Base-by-base conservation (phyloP, 345 rosid genomes). In the Bruguiera sexangula region DNA sequence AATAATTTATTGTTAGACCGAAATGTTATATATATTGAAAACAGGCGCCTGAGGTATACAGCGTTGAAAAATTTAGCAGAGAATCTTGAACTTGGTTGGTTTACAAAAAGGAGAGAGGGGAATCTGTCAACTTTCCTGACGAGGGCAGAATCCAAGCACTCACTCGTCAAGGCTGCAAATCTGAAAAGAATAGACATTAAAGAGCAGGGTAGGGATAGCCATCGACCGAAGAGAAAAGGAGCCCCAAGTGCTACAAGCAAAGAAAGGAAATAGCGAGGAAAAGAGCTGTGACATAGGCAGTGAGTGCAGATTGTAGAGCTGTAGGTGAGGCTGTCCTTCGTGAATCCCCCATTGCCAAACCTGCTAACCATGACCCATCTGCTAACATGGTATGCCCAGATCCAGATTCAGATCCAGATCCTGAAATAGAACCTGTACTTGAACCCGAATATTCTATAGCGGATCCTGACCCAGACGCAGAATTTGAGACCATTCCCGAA, bases 361-460 rank as follows among this genome's bases (percentile, higher is more conserved):
- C 95, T 54, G 95, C 98, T 78, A 94, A 68, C 89, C 92, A 92
- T 8, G 97, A 85, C n/a, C 92, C 96, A 34, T 92, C 98, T 16
- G 84, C 83, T 59, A 90, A 58, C 84, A 84, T 70, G 5, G 96
- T 71, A 69, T 76, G 79, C 27, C 90, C 82, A 2, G 60, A 24
- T 15, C 60, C 60, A 24, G 57, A 19, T 53, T 53, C 57, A n/a
- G 59, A n/a, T n/a, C 59, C 59, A 1, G 86, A 62, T 56, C 82
- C 89, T 62, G 68, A 74, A 22, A 67, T 76, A 16, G 59, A 16
- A 13, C 61, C 67, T 6, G 69, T 4, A 31, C 60, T 51, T 15
- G 72, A 43, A 11, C 50, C 50, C 18, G 60, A 19, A 19, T 70
- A 66, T 19, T 61, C 71, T 16, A 62, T 4, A 3, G 66, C 75